Percentiles rank a stretch among this genome's conserved stretches.
Conservation (phyloP, 371 early-diverging fungal genomes). For the Zychaea mexicana region DNA sequence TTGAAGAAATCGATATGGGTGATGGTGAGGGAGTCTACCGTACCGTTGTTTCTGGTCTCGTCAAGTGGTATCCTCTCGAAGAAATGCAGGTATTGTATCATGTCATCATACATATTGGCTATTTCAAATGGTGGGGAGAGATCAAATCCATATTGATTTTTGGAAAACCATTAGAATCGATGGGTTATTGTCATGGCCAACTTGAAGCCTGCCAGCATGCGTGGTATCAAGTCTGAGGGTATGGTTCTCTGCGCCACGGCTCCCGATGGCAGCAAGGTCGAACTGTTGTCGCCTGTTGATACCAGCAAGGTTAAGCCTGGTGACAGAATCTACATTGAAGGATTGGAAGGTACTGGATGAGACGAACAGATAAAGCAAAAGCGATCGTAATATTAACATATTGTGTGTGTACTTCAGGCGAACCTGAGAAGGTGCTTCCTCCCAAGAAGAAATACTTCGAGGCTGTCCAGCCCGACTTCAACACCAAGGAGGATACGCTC, state of each 20-base stretch:
- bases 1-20: conserved; percentile 93
- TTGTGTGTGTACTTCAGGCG: conserved; percentile 37
- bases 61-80: conserved; percentile 87
- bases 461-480: conserved; percentile 92
- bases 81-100: conserved; percentile 68
- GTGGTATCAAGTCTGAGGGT: conserved; percentile 92
- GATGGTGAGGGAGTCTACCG: conserved; percentile 80
- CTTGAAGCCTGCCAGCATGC: conserved; percentile 95
- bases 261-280: conserved; percentile 85
- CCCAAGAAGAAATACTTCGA: conserved; percentile 99
- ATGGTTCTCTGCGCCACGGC: conserved; percentile 95
- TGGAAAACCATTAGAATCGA: conserved; percentile 27
- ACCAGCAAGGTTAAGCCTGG: conserved; percentile 83
- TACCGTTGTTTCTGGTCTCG: conserved; percentile 92
- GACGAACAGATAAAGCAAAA: conserved; percentile 11
- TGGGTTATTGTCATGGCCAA: conserved; percentile 62
- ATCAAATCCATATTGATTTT: too few relatives aligned
- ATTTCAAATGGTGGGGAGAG: too few relatives aligned
- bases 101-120: not conserved
- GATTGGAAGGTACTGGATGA: conserved; percentile 81
- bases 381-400: too few relatives aligned
- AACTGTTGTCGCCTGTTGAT: conserved; percentile 87
- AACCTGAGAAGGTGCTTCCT: conserved; percentile 88
- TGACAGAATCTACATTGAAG: conserved; percentile 89
- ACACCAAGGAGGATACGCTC: conserved; percentile 76